These are phyloP conservation scores for Bruguiera gymnorhiza DNA, from an alignment of 345 rosid genomes.

Conservation along the genomic window DNA sequence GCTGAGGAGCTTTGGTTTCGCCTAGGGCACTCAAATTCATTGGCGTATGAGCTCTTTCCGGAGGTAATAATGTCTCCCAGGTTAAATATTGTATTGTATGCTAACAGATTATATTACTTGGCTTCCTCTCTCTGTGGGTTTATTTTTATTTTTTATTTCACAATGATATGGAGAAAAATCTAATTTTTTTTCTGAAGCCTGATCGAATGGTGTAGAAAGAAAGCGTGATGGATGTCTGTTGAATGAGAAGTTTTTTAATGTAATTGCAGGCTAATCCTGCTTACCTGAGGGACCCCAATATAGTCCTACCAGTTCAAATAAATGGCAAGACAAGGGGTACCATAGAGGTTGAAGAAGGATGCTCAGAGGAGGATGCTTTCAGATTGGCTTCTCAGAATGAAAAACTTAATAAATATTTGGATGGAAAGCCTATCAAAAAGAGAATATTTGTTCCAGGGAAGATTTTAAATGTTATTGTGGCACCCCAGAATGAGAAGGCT, in stretches of 20 bases:
- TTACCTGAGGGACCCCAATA: slow-evolving; percentile 64
- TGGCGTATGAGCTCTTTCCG: slow-evolving; percentile 71
- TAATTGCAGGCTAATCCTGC: slow-evolving; percentile 58
- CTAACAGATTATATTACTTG: background rate
- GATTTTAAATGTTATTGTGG: slow-evolving; percentile 81
- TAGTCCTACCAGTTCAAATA: slow-evolving; percentile 82
- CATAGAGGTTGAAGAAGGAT: slow-evolving; percentile 76
- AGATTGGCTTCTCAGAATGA: slow-evolving; percentile 55
- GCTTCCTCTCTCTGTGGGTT: background rate
- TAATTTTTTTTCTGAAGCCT: too few relatives aligned
- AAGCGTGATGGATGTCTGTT: too few relatives aligned
- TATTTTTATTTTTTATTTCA: background rate
- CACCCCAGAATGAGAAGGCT: slow-evolving; percentile 55
- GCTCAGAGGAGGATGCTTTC: slow-evolving; percentile 83
- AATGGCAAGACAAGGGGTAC: slow-evolving; percentile 97
- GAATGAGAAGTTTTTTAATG: background rate
- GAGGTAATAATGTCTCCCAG: slow-evolving; percentile 33
- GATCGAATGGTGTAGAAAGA: too few relatives aligned
- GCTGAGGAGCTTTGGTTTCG: slow-evolving; percentile 96
- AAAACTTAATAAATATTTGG: slow-evolving; percentile 60
- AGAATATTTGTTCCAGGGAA: slow-evolving; percentile 76
- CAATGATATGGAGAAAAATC: too few relatives aligned
- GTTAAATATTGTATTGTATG: background rate
- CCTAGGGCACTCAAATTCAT: slow-evolving; percentile 56
- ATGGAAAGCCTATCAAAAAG: slow-evolving; percentile 61